Conservation (phyloP, 78 protist genomes). For the Planoprotostelium fungivorum region DNA sequence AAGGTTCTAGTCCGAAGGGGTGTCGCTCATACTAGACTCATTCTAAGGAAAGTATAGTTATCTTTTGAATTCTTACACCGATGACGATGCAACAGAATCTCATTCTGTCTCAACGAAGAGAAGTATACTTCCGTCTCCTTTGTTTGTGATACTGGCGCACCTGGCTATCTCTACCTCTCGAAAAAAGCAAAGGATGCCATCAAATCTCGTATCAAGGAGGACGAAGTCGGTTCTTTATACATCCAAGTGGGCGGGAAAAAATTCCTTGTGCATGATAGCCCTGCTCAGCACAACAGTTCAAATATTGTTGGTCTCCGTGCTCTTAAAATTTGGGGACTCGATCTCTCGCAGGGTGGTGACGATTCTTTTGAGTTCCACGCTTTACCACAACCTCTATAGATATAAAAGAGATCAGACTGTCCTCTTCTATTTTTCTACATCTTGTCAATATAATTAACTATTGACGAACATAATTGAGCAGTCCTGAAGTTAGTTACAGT, state of each 20-base stretch:
- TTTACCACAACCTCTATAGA: not conserved
- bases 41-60: not conserved
- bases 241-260: not conserved
- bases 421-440: constrained; percentile 1
- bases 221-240: not conserved
- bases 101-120: not conserved
- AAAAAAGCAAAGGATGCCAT: not conserved
- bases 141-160: constrained; percentile 1
- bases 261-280: not conserved
- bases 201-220: constrained; percentile 1
- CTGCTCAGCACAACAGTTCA: not conserved
- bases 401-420: not conserved
- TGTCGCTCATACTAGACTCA: constrained; percentile 1
- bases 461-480: not conserved
- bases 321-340: constrained; percentile 1
- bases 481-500: constrained; percentile 1
- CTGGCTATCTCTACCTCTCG: constrained; percentile 2
- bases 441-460: not conserved
- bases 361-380: constrained; percentile 1
- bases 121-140: not conserved
- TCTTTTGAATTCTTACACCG: not conserved
- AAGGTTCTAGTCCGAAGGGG: constrained; percentile 2
- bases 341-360: constrained; percentile 2
- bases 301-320: not conserved
- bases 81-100: constrained; percentile 1